Conservation (phyloP, 805 yeast species). For the Tetrapisispora phaffii region DNA sequence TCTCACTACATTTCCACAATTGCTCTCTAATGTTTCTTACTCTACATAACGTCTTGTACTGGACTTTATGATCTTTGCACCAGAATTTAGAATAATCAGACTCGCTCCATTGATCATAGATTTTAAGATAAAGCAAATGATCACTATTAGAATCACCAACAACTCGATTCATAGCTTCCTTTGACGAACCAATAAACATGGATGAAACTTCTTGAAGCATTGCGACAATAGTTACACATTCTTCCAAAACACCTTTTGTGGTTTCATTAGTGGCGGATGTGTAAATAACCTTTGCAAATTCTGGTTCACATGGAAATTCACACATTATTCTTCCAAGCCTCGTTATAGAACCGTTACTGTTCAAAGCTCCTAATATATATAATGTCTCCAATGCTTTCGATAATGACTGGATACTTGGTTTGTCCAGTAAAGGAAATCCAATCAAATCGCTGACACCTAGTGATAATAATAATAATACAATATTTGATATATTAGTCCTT, state of each 20-base stretch:
- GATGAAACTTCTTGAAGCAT: conserved; percentile 76
- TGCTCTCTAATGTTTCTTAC: conserved; percentile 67
- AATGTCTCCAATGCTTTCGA: conserved; percentile 68
- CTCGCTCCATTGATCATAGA: conserved; percentile 69
- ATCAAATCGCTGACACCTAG: conserved; percentile 77
- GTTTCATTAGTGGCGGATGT: conserved; percentile 41
- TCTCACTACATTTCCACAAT: conserved; percentile 46
- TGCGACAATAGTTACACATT: conserved; percentile 63
- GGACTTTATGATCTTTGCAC: conserved; percentile 80
- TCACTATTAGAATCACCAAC: conserved; percentile 54
- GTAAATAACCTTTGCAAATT: conserved; percentile 67
- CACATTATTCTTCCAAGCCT: conserved; percentile 77
- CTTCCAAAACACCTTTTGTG: conserved; percentile 48
- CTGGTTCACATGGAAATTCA: conserved; percentile 86
- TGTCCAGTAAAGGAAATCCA: conserved; percentile 82
- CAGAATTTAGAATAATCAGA: conserved; percentile 61
- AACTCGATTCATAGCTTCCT: conserved; percentile 25
- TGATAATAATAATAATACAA: conserved; percentile 66
- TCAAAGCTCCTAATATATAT: conserved; percentile 82
- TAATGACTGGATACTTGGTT: conserved; percentile 67
- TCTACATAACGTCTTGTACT: conserved; percentile 59
- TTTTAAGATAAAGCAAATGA: conserved; percentile 63
- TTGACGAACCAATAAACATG: conserved; percentile 18
- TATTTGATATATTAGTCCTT: conserved; percentile 68
- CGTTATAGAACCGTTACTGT: conserved; percentile 69